A percentile compares a stretch with the other conserved stretches of the same genome.
Conservation (phyloP, 78 protist genomes). For the Pelomyxa schiedti region DNA sequence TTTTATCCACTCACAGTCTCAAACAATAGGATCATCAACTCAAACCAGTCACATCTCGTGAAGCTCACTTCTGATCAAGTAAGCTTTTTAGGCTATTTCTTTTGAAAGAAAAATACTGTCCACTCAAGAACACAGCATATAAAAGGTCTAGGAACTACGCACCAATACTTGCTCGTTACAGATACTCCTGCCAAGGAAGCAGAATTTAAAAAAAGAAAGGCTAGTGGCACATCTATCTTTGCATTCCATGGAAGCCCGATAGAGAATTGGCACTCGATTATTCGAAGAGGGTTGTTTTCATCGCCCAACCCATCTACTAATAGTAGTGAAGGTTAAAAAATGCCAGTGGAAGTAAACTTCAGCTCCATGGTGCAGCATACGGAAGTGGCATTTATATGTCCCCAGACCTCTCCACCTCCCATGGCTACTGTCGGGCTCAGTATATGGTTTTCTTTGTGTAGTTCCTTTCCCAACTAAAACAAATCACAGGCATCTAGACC, state of each 20-base stretch:
- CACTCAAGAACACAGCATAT: background rate
- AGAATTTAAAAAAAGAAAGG: conserved; percentile 1
- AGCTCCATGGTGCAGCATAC: conserved; percentile 31
- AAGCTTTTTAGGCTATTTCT: no score
- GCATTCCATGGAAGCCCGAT: conserved; percentile 42
- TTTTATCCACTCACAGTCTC: no score
- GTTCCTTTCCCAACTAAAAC: background rate
- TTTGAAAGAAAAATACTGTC: no score
- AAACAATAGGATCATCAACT: background rate
- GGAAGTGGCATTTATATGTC: conserved; percentile 40
- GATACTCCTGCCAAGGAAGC: conserved; percentile 32
- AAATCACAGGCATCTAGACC: background rate
- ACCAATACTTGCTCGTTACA: conserved; percentile 23
- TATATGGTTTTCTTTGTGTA: background rate
- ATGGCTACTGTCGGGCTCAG: background rate
- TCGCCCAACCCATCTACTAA: background rate
- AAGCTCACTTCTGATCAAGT: no score
- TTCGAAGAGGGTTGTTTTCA: conserved; percentile 30
- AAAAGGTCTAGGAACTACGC: conserved; percentile 10
- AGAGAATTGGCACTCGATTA: conserved; percentile 51
- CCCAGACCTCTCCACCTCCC: background rate
- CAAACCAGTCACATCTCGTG: background rate
- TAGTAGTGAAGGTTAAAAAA: conserved; percentile 10
- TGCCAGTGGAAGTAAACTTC: conserved; percentile 25
- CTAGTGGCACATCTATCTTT: conserved; percentile 10